Conservation (phyloP, 768 basidiomycete genomes). For the Russula virescens region DNA sequence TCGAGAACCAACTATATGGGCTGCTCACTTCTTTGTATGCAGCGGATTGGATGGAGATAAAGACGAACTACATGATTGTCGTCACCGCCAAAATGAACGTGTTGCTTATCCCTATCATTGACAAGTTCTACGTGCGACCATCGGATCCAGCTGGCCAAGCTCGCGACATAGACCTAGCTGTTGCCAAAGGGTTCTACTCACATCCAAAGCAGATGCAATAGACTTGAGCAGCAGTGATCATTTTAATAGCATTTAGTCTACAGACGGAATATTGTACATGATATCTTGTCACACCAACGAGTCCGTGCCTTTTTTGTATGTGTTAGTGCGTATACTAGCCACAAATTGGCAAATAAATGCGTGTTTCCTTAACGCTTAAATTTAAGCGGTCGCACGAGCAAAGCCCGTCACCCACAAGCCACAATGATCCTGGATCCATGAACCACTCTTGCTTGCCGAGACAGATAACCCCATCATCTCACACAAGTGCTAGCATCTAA, state of each 20-base stretch:
- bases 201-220: constrained; percentile 33
- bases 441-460: neutral
- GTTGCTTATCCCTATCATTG: constrained; percentile 88
- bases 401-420: neutral
- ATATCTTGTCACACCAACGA: neutral
- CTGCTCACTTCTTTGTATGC: constrained; percentile 6
- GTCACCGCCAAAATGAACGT: constrained; percentile 96
- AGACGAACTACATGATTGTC: constrained; percentile 91
- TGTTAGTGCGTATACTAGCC: neutral
- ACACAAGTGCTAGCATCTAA: neutral
- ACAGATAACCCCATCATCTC: neutral
- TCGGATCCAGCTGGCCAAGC: constrained; percentile 67
- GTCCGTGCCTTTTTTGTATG: neutral
- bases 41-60: constrained; percentile 99
- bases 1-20: neutral
- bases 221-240: neutral
- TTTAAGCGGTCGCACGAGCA: neutral
- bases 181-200: constrained; percentile 74
- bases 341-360: neutral
- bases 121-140: constrained; percentile 87
- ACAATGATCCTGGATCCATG: neutral
- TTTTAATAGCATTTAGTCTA: neutral
- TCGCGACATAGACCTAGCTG: constrained; percentile 78
- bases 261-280: neutral
- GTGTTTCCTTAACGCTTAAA: no score